Evolutionary conservation across 2,329 filamentous ascomycete genomes (phyloP), one percentile per base, ranked within the genome.

Genomic region (Diaporthe nobilis): DNA sequence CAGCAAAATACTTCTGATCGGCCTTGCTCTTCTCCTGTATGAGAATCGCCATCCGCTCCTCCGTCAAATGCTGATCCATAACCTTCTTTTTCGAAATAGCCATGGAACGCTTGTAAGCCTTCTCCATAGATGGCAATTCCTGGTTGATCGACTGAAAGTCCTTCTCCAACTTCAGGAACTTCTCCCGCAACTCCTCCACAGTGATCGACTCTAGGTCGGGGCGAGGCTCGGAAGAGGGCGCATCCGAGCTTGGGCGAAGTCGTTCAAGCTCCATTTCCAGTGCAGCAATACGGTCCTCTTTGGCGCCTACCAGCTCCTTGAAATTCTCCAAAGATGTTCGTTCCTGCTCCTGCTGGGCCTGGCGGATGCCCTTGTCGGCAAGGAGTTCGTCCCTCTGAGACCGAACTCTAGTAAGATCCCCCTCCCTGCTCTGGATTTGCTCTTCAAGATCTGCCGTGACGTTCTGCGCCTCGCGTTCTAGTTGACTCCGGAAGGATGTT

Each of bases 1-100:
- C 95, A 1, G 94, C 95, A 83, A 98, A 98, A 83, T 98, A 99
- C 85, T 98, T 98, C 82, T 98, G 96, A 81, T 99, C 97, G 1
- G 96, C 96, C 84, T 98, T 98, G 78, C 93, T 92, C 86, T 99
- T 99, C 85, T 99, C 95, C 0, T 95, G 94, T 55, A 91, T 91
- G 28, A 97, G 86, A 34, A 94, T 88, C 25, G 91, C 86, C 51
- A 96, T 88, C 77, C 93, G 94, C 74, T 98, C 95, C 85, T 98
- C 96, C 81, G 95, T 87, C 5, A 90, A 88, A 8, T 89, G 87
- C 71, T 94, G 92, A 77, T 98, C 95, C 80, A 93, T 90, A 47
- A 98, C 92, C 84, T 98, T 98, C 86, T 95, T 96, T 71, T 93
- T 93, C 10, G 95, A 95, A 75, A 98, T 85, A 31, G 92, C 92